A percentile compares a stretch with the other conserved stretches of the same genome.
Conservation (phyloP, 768 basidiomycete species). For the Mycena alexandri region DNA sequence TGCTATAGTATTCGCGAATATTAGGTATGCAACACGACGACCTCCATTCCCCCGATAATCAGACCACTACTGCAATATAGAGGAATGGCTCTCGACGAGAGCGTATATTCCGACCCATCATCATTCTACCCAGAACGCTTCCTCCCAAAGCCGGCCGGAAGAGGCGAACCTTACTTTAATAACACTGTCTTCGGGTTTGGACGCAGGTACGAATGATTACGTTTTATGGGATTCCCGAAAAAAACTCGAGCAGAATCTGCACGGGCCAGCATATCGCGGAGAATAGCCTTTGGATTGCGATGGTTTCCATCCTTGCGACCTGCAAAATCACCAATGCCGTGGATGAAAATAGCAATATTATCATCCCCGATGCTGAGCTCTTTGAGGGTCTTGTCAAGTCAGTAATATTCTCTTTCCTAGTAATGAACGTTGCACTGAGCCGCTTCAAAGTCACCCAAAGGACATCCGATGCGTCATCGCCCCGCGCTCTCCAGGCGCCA, state of each 20-base stretch:
- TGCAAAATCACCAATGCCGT: constrained; percentile 56
- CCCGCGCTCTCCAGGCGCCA: not conserved
- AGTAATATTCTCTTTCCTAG: not conserved
- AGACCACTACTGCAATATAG: constrained; percentile 11
- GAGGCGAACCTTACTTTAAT: constrained; percentile 20
- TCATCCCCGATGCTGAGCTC: constrained; percentile 50
- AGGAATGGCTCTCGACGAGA: constrained; percentile 45
- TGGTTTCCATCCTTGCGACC: constrained; percentile 60
- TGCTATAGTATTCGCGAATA: constrained; percentile 42
- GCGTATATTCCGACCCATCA: constrained; percentile 44
- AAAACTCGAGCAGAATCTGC: constrained; percentile 50
- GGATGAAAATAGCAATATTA: constrained; percentile 49
- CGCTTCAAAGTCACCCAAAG: not conserved
- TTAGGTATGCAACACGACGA: constrained; percentile 30
- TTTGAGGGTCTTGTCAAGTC: not conserved
- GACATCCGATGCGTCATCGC: constrained; percentile 6
- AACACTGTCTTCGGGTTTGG: constrained; percentile 28
- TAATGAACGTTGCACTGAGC: not conserved
- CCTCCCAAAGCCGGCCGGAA: constrained; percentile 28
- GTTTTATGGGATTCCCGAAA: no score
- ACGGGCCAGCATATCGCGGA: constrained; percentile 63
- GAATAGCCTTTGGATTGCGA: constrained; percentile 60
- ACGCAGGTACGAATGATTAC: constrained; percentile 18
- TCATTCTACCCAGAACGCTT: constrained; percentile 46
- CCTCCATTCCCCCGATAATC: not conserved